phyloP scores from a whole-genome alignment of 768 basidiomycete genomes.

The Pisolithus orientalis region DNA sequence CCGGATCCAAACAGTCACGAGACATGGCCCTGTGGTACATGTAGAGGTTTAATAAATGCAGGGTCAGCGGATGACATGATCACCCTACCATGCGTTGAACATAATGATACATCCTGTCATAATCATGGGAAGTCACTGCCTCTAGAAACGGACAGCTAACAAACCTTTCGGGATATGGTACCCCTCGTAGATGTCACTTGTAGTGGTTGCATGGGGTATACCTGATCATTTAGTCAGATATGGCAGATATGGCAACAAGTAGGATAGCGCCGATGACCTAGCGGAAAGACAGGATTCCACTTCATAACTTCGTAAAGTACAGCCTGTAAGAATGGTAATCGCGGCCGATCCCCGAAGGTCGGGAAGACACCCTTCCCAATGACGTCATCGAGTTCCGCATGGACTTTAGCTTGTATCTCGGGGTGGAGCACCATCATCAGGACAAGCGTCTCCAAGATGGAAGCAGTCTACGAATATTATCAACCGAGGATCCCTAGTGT shows the following conservation, averaged over 20 bases:
- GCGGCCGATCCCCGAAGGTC: conserved; percentile 24
- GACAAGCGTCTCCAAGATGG: conserved; percentile 15
- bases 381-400: conserved; percentile 21
- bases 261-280: conserved; percentile 9
- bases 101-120: background rate
- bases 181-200: conserved; percentile 12
- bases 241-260: background rate
- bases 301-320: conserved; percentile 27
- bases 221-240: background rate
- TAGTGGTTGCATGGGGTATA: background rate
- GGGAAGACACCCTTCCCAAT: conserved; percentile 24
- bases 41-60: background rate
- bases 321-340: conserved; percentile 22
- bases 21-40: background rate
- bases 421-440: conserved; percentile 26
- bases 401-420: conserved; percentile 23
- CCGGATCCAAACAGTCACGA: background rate
- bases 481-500: too few species aligned
- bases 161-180: conserved; percentile 16
- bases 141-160: background rate
- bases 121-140: background rate
- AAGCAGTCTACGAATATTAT: background rate
- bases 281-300: conserved; percentile 29
- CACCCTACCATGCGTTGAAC: background rate
- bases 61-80: background rate